Percentiles rank a stretch among this genome's conserved stretches.
Evolutionary conservation across 2,329 filamentous ascomycete species (phyloP).

Genomic region (Phyllosticta ampelicida): DNA sequence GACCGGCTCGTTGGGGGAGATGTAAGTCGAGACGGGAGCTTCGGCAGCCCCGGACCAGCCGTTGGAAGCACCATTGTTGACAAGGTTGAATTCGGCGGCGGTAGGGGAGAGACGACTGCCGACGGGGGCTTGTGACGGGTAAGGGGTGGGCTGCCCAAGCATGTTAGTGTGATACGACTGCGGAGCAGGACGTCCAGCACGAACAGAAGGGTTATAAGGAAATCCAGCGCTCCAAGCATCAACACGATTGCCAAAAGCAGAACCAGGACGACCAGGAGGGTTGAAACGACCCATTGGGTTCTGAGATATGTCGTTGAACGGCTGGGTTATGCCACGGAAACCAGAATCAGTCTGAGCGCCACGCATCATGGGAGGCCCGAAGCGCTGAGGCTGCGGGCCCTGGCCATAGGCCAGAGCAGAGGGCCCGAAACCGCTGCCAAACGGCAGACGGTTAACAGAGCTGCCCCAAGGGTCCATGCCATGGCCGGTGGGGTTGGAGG

Average conservation of each 20-base stretch:
- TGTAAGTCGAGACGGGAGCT: conserved; percentile 48
- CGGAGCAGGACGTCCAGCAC: not conserved
- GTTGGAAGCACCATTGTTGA: not conserved
- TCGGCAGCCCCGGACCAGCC: conserved; percentile 1
- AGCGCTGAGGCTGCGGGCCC: conserved; percentile 4
- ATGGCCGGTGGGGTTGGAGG: not conserved
- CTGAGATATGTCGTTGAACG: conserved; percentile 28
- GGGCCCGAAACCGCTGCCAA: not conserved
- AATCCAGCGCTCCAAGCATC: conserved; percentile 18
- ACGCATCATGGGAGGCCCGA: not conserved
- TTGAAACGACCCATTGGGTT: conserved; percentile 26
- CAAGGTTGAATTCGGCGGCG: conserved; percentile 34
- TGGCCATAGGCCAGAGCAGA: not conserved
- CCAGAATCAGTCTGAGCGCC: conserved; percentile 1
- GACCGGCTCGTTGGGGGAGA: conserved; percentile 79
- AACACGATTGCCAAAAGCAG: conserved; percentile 23
- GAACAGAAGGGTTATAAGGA: conserved; percentile 2
- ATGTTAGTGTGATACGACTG: conserved; percentile 9
- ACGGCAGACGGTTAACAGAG: conserved; percentile 3
- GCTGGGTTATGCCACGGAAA: conserved; percentile 21
- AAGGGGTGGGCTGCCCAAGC: conserved; percentile 10
- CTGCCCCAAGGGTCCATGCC: not conserved
- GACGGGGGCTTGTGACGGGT: conserved; percentile 23
- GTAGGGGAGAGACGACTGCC: conserved; percentile 36
- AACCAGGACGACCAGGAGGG: conserved; percentile 26